Conservation (phyloP, 129 eudicot genomes). For the Pittosporum tobira region DNA sequence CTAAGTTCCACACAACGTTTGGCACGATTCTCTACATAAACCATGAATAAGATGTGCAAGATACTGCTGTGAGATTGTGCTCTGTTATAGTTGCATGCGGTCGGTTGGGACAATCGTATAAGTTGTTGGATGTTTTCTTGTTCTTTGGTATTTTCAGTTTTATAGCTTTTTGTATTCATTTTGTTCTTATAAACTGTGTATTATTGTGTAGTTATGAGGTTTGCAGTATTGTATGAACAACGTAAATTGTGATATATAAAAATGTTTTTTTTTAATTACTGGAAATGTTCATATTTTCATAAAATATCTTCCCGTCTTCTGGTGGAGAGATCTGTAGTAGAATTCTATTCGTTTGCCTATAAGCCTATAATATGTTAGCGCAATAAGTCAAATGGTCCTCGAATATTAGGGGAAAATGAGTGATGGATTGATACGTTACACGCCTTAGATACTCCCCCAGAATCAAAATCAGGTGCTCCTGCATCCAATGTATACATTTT, state of each 20-base stretch:
- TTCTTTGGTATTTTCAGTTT: not conserved
- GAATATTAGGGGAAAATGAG: too few relatives aligned
- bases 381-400: too few relatives aligned
- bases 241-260: not conserved
- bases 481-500: too few relatives aligned
- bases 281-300: too few relatives aligned
- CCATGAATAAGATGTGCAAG: conserved; percentile 27
- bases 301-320: too few relatives aligned
- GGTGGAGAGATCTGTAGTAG: too few relatives aligned
- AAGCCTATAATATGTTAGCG: too few relatives aligned
- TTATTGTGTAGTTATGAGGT: conserved; percentile 23
- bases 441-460: too few relatives aligned
- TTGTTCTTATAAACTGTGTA: conserved; percentile 22
- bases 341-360: too few relatives aligned
- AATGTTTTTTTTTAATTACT: too few relatives aligned
- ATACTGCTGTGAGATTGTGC: conserved; percentile 10
- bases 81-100: conserved; percentile 9
- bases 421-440: too few relatives aligned
- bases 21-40: conserved; percentile 13
- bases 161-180: conserved; percentile 20
- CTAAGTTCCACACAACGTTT: conserved; percentile 1
- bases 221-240: conserved; percentile 15
- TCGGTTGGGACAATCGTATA: conserved; percentile 7
- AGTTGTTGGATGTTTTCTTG: not conserved
- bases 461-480: too few relatives aligned